Percentiles rank a stretch among this genome's conserved stretches.
These are phyloP conservation scores for Symmetrospora coprosmae DNA, from an alignment of 768 basidiomycete species.

Conservation along the genomic window DNA sequence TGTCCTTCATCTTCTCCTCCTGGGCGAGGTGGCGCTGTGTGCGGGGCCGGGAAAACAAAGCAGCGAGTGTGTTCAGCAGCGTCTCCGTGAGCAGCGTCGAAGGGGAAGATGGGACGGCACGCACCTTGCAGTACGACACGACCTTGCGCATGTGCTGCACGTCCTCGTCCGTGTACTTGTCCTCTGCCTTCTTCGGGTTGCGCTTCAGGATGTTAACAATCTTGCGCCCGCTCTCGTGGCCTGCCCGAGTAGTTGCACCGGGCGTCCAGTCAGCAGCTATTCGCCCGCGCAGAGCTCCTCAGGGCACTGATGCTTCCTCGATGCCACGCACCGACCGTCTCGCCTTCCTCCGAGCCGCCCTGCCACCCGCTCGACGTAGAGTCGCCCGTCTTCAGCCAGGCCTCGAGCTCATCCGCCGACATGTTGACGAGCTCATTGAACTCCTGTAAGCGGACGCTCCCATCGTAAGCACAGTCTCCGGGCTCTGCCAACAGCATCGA, in stretches of 20 bases:
- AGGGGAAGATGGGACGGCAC: too few species aligned
- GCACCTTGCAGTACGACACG: conserved; percentile 35
- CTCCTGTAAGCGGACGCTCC: too few species aligned
- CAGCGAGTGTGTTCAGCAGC: too few species aligned
- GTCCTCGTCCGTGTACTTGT: conserved; percentile 39
- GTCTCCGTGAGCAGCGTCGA: too few species aligned
- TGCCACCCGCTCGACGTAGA: conserved; percentile 34
- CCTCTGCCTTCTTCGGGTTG: conserved; percentile 36
- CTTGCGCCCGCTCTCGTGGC: conserved; percentile 34
- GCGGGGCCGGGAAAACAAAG: too few species aligned
- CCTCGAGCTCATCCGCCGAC: conserved; percentile 38
- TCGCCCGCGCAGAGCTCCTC: not conserved
- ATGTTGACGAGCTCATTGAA: conserved; percentile 39
- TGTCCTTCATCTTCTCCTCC: conserved; percentile 46
- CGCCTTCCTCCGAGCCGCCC: conserved; percentile 33
- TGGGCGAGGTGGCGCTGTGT: conserved; percentile 36
- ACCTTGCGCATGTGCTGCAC: conserved; percentile 38
- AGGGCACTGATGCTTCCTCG: too few species aligned
- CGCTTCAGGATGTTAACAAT: conserved; percentile 39
- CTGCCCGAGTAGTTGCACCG: too few species aligned
- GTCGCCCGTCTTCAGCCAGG: conserved; percentile 37
- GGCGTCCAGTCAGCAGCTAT: not conserved
- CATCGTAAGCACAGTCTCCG: too few species aligned
- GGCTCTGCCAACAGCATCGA: too few species aligned
- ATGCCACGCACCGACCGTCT: conserved; percentile 33